Evolutionary conservation across 108 stramenopile species (phyloP).

Genomic region (Nitzschia sp.): DNA sequence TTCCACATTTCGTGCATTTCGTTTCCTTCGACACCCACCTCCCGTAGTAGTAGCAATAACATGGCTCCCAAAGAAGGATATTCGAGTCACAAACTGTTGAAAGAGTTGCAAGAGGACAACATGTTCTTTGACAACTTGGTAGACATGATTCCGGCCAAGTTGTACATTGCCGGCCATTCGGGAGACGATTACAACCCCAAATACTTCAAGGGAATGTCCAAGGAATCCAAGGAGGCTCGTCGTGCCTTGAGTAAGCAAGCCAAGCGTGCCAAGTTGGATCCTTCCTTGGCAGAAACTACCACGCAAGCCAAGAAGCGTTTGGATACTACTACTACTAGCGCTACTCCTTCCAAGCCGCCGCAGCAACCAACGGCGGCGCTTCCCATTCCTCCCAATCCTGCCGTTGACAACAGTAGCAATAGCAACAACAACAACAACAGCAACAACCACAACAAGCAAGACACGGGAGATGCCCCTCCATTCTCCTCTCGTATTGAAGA

Average conservation of each 20-base stretch:
- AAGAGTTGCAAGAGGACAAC: constrained; percentile 73
- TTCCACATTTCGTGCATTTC: too few species aligned
- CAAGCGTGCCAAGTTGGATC: constrained; percentile 79
- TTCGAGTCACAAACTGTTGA: constrained; percentile 32
- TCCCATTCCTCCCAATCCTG: neutral
- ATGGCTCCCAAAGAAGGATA: constrained; percentile 19
- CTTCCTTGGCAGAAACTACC: constrained; percentile 61
- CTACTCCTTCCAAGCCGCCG: neutral
- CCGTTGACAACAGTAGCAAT: constrained; percentile 4
- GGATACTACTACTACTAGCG: constrained; percentile 22
- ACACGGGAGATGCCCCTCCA: neutral
- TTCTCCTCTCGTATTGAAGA: constrained; percentile 71
- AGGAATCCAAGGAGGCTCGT: constrained; percentile 72
- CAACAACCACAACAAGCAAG: neutral
- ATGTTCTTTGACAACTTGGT: constrained; percentile 78
- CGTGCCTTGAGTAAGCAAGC: constrained; percentile 64
- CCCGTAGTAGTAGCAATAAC: too few species aligned
- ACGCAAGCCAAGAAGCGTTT: constrained; percentile 66
- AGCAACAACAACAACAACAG: neutral
- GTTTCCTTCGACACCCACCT: too few species aligned
- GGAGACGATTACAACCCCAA: constrained; percentile 60
- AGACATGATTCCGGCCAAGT: constrained; percentile 79
- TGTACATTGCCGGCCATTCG: constrained; percentile 76
- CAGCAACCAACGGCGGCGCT: constrained; percentile 6
- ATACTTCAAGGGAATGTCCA: constrained; percentile 70